A percentile compares a stretch with the other conserved stretches of the same genome.
Evolutionary conservation across 2,329 filamentous ascomycete genomes (phyloP).

Genomic region (Colletotrichum liaoningense): DNA sequence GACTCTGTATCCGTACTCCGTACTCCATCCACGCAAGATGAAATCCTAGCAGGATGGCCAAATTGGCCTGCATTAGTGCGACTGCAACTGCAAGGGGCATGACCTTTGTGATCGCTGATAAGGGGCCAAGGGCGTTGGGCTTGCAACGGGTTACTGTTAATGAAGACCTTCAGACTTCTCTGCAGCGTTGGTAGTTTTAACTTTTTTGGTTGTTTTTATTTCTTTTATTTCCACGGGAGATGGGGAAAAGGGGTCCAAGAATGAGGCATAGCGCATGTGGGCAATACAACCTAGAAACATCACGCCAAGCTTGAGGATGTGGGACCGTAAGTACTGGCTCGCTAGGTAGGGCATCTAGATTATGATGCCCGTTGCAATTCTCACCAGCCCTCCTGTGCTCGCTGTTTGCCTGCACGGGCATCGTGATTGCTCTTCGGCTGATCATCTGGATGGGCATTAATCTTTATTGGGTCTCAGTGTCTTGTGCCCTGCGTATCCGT

Average conservation of each 20-base stretch:
- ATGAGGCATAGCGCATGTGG: neutral
- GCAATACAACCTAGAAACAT: neutral
- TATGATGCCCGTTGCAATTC: neutral
- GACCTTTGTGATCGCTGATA: constrained; percentile 5
- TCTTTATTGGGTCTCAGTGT: neutral
- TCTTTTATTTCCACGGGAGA: neutral
- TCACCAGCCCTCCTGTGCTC: neutral
- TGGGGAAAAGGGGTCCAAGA: neutral
- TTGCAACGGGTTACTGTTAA: neutral
- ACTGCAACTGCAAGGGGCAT: constrained; percentile 32
- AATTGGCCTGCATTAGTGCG: constrained; percentile 29
- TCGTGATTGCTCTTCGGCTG: neutral
- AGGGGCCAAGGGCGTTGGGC: neutral
- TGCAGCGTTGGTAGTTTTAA: neutral
- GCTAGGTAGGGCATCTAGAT: neutral
- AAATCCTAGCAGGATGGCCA: constrained; percentile 8
- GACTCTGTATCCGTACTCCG: too few relatives aligned
- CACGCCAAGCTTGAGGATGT: neutral
- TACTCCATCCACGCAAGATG: neutral
- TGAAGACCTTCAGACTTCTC: neutral
- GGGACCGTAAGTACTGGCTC: neutral
- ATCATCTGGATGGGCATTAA: neutral
- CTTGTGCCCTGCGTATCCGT: neutral
- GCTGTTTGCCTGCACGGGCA: neutral
- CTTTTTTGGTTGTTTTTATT: neutral